Base-by-base conservation (phyloP, 495 filamentous ascomycete genomes). In the Penicillium bialowiezense region DNA sequence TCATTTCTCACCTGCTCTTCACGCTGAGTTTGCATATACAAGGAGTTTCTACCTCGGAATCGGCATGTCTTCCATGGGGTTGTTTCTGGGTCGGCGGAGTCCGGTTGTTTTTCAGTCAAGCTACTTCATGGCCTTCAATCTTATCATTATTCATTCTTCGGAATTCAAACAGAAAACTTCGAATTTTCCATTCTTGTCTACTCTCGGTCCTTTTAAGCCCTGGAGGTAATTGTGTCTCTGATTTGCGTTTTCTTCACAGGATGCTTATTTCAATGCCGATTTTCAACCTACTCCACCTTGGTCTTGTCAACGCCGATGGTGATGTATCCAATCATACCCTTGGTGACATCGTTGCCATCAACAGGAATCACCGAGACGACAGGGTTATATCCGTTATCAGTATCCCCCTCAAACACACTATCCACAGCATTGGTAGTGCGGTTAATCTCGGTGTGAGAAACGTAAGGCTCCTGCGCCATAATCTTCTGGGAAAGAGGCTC, bases 401-500 rank as follows among this genome's bases (percentile, higher is more conserved):
- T 36, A n/a, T 42, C 21, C n/a, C 32, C 19, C 8, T 32, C 8
- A 19, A 50, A 50, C 3, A 50, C 19, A 43, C 28, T 37, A 32
- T 51, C 49, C 26, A 32, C 34, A 14, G 21, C 49, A 32, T 45
- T 51, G 19, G 23, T 44, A 20, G 41, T 51, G n/a, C 41, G 49
- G 17, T 41, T 19, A 13, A 48, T 38, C 20, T 48, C 21, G 0
- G 45, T 41, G 19, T 45, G 42, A 3, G 32, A 48, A 15, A 20
- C 72, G 56, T 86, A 84, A 3, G 81, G 81, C 29, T 67, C 47
- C 5, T 68, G 51, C 12, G 63, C 63, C 59, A 81, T 74, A 51
- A 76, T 72, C 19, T 59, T 55, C 42, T 54, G 17, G 47, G 65
- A 56, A 1, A 84, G 65, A 2, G 52, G 47, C 50, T 81, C 69